phyloP scores from a whole-genome alignment of 2,329 filamentous ascomycete species.

The Exophiala oligosperma region DNA sequence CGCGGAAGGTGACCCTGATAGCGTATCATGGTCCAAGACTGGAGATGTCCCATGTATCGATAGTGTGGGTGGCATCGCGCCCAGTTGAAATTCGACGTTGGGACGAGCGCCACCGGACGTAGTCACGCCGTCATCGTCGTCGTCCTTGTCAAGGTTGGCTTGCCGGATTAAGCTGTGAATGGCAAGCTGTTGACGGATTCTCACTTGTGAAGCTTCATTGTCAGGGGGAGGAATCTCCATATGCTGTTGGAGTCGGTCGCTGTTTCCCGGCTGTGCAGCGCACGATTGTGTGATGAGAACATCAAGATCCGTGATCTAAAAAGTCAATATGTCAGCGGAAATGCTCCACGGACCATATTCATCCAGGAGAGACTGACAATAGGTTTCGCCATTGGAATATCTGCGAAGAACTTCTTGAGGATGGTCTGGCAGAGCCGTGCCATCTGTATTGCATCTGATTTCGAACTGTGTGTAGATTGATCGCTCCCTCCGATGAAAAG shows the following conservation, averaged over 20 bases:
- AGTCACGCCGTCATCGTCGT: constrained; percentile 15
- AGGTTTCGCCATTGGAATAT: constrained; percentile 14
- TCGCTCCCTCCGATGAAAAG: constrained; percentile 15
- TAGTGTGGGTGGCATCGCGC: background rate
- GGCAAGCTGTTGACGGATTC: constrained; percentile 13
- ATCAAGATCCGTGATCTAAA: constrained; percentile 17
- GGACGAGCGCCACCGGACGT: background rate
- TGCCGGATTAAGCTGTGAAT: constrained; percentile 20
- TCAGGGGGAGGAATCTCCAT: constrained; percentile 12
- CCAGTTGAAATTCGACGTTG: background rate
- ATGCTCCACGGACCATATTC: background rate
- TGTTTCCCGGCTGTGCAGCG: background rate
- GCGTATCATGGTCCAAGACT: background rate
- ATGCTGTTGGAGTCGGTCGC: constrained; percentile 1
- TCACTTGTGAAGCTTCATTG: constrained; percentile 9
- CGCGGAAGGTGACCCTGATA: background rate
- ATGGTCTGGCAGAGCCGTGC: constrained; percentile 11
- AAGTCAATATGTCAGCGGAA: background rate
- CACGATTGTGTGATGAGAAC: constrained; percentile 11
- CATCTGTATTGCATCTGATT: constrained; percentile 11
- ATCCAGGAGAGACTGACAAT: constrained; percentile 3
- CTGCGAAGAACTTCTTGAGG: constrained; percentile 4
- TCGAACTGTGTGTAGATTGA: constrained; percentile 7
- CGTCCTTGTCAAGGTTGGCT: constrained; percentile 18
- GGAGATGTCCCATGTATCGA: background rate